phyloP scores from a whole-genome alignment of 2,329 filamentous ascomycete genomes.

The Zalaria obscura region DNA sequence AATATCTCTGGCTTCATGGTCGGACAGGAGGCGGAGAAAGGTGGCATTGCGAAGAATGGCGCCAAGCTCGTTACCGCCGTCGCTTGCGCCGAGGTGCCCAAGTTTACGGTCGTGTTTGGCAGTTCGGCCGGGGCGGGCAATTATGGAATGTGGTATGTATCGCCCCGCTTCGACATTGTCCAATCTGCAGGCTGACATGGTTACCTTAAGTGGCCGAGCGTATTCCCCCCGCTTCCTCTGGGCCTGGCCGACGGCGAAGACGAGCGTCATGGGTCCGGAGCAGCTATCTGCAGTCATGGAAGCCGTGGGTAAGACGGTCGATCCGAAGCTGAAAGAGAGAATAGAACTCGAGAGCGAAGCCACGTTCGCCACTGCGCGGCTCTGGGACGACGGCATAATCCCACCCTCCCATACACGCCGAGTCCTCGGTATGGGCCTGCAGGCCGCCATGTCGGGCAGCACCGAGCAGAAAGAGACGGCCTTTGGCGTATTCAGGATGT shows the following conservation, averaged over 20 bases:
- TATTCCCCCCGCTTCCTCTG: conserved; percentile 85
- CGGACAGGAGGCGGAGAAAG: conserved; percentile 76
- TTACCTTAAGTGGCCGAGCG: conserved; percentile 53
- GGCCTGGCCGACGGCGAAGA: conserved; percentile 96
- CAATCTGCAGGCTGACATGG: not conserved
- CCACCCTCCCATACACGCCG: conserved; percentile 33
- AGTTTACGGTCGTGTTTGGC: conserved; percentile 94
- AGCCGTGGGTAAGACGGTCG: conserved; percentile 71
- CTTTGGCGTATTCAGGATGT: conserved; percentile 27
- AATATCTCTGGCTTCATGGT: conserved; percentile 99
- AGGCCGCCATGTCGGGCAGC: conserved; percentile 25
- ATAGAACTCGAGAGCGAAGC: conserved; percentile 88
- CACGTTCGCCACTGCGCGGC: conserved; percentile 69
- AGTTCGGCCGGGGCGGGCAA: conserved; percentile 88
- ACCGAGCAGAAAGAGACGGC: conserved; percentile 18
- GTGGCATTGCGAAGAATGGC: conserved; percentile 94
- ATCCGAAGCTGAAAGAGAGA: conserved; percentile 64
- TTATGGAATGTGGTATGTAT: conserved; percentile 77
- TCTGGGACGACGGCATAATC: conserved; percentile 58
- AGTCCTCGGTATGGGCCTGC: conserved; percentile 33
- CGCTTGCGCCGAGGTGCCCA: conserved; percentile 84
- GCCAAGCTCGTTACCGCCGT: conserved; percentile 95
- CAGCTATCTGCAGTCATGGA: conserved; percentile 90
- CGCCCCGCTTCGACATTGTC: not conserved
- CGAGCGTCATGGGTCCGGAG: conserved; percentile 91